Base-by-base conservation (phyloP, 2,329 filamentous ascomycete species). In the Colletotrichum sublineola region DNA sequence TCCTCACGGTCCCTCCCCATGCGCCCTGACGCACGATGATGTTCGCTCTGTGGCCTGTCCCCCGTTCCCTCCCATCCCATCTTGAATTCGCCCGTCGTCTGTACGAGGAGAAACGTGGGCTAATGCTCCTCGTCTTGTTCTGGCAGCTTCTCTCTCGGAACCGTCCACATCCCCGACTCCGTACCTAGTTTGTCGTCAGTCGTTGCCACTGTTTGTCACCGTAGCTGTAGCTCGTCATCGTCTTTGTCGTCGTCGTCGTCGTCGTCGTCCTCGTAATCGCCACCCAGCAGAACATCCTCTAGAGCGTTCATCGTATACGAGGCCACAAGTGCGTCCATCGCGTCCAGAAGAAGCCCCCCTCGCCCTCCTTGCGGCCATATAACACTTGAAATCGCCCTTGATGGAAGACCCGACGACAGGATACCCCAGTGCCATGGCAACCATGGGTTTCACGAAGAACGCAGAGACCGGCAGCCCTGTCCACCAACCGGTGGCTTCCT, bases 141-240 rank as follows among this genome's bases (percentile, higher is more conserved):
- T 60, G 44, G 71, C 55, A 74, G 73, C 31, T 73, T 74, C 69
- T 69, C 58, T 65, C 42, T 65, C 69, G 73, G 73, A 65, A 62
- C n/a, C 65, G 56, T 57, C 61, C n/a, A 58, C 73, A 60, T 61
- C 33, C 42, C 65, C 69, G 69, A 74, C 50, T 69, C 56, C 73
- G 73, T 60, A 69, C 65, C 8, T 72, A 8, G 46, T 40, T 20
- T 20, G 33, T 52, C 46, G 33, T 42, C 44, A n/a, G 20, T 46
- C 44, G 18, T 46, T 46, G 18, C 20, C 44, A 46, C 44, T 44
- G 33, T 18, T 52, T 31, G 50, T 52, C 14, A 14, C 14, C 29
- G 50, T 5, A 18, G 15, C 8, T 15, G 50, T 33, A 8, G 50
- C 3, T 24, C 14, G 14, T 15, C 24, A 29, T 18, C 36, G 44